phyloP scores from a whole-genome alignment of 2,329 filamentous ascomycete genomes.

The Colletotrichum trifolii region DNA sequence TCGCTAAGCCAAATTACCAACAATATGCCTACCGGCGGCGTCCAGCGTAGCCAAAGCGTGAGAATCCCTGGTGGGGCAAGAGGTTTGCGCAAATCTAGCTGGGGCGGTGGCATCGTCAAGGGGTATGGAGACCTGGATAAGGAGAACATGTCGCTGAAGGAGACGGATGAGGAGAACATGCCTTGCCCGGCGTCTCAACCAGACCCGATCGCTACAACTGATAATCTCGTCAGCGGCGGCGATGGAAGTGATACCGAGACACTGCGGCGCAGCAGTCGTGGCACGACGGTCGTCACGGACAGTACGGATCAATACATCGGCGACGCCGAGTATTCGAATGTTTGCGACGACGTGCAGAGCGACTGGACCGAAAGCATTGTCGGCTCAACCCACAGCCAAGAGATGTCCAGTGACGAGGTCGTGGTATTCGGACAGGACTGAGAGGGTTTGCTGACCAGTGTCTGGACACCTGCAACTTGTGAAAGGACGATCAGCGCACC shows the following conservation, averaged over 20 bases:
- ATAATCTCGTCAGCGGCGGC: constrained; percentile 41
- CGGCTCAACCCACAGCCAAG: constrained; percentile 33
- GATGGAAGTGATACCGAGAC: constrained; percentile 63
- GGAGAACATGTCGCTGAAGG: constrained; percentile 72
- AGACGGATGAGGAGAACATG: constrained; percentile 68
- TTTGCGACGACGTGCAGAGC: constrained; percentile 51
- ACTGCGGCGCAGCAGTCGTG: constrained; percentile 57
- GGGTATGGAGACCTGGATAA: constrained; percentile 67
- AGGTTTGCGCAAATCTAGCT: constrained; percentile 74
- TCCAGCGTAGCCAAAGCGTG: constrained; percentile 84
- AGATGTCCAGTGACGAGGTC: constrained; percentile 41
- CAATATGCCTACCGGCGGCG: constrained; percentile 71
- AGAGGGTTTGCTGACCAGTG: background rate
- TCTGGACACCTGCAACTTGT: background rate
- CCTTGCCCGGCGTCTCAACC: constrained; percentile 19
- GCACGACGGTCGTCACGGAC: constrained; percentile 59
- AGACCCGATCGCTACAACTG: constrained; percentile 27
- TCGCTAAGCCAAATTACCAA: constrained; percentile 91
- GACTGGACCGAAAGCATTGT: constrained; percentile 61
- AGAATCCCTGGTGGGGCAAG: constrained; percentile 65
- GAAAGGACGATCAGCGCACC: background rate
- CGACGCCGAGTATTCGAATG: constrained; percentile 50
- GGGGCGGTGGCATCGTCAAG: constrained; percentile 66
- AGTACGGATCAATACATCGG: constrained; percentile 51
- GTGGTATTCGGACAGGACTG: constrained; percentile 47